These are phyloP conservation scores for Ceratonia siliqua DNA, from an alignment of 306 rosid species.

Conservation along the genomic window DNA sequence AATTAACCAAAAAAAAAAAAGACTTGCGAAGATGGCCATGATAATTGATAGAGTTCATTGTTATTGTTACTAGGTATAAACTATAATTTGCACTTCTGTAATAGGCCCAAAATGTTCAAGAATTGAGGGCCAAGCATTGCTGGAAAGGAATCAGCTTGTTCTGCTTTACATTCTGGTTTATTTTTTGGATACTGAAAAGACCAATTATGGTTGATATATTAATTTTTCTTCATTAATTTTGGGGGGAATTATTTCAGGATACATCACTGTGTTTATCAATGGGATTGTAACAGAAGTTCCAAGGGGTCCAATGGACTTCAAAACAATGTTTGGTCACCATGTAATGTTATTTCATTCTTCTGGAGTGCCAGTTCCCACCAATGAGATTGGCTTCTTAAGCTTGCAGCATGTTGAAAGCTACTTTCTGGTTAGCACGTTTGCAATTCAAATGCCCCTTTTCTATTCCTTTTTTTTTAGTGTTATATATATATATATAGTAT, in stretches of 20 bases:
- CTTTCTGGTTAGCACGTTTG: conserved; percentile 59
- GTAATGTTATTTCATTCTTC: conserved; percentile 75
- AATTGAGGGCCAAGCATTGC: neutral
- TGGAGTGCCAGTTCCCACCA: conserved; percentile 66
- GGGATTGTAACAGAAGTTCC: conserved; percentile 77
- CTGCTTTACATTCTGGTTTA: neutral
- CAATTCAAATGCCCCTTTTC: neutral
- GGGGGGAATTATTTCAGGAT: conserved; percentile 38
- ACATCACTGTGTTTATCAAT: conserved; percentile 76
- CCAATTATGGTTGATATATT: conserved; percentile 6
- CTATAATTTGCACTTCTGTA: neutral
- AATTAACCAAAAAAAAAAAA: too few relatives aligned
- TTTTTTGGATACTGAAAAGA: neutral
- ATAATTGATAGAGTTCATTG: neutral
- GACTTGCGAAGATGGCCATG: neutral
- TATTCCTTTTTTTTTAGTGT: neutral
- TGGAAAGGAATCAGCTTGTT: neutral
- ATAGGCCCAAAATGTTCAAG: neutral
- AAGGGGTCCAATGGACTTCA: conserved; percentile 68
- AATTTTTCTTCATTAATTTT: neutral
- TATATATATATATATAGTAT: neutral
- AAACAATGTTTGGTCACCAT: conserved; percentile 68
- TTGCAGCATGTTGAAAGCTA: conserved; percentile 89
- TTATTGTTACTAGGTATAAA: neutral
- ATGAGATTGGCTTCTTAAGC: conserved; percentile 68